phyloP scores from a whole-genome alignment of 257 asterid genomes.

The Leonotis leonurus region DNA sequence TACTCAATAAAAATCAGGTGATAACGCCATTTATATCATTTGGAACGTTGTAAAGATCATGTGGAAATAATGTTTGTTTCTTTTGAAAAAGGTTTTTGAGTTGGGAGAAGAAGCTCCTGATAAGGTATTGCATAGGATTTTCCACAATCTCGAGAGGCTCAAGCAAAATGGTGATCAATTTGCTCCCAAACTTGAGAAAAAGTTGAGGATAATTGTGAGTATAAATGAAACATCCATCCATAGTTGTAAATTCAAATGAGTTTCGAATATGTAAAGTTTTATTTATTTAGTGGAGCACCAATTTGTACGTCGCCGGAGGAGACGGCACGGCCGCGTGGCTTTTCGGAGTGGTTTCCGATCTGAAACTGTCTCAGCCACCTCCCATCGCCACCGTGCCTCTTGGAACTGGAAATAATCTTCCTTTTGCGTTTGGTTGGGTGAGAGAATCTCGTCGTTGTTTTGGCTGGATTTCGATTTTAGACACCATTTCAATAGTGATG shows the following conservation, averaged over 20 bases:
- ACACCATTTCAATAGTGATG: no score
- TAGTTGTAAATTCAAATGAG: not conserved
- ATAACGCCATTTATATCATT: not conserved
- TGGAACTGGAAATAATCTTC: slow-evolving; percentile 99
- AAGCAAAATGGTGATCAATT: slow-evolving; percentile 56
- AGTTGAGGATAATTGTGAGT: slow-evolving; percentile 50
- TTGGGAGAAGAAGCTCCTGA: slow-evolving; percentile 78
- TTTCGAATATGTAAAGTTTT: no score
- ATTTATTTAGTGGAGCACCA: not conserved
- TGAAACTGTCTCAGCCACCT: slow-evolving; percentile 68
- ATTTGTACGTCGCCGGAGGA: slow-evolving; percentile 84
- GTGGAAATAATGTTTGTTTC: no score
- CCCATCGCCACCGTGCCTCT: slow-evolving; percentile 86
- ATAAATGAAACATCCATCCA: no score
- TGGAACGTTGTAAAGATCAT: not conserved
- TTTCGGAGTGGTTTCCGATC: slow-evolving; percentile 83
- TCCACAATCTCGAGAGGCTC: slow-evolving; percentile 51
- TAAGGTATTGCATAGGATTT: slow-evolving; percentile 44
- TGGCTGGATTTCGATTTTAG: no score
- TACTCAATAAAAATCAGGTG: slow-evolving; percentile 46
- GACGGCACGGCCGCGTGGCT: slow-evolving; percentile 99
- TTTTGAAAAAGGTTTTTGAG: slow-evolving; percentile 50
- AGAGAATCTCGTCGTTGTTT: not conserved
- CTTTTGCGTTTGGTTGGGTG: slow-evolving; percentile 98
- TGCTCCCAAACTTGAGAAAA: slow-evolving; percentile 46